These are phyloP conservation scores for Styphnolobium japonicum DNA, from an alignment of 306 rosid genomes.

Conservation along the genomic window DNA sequence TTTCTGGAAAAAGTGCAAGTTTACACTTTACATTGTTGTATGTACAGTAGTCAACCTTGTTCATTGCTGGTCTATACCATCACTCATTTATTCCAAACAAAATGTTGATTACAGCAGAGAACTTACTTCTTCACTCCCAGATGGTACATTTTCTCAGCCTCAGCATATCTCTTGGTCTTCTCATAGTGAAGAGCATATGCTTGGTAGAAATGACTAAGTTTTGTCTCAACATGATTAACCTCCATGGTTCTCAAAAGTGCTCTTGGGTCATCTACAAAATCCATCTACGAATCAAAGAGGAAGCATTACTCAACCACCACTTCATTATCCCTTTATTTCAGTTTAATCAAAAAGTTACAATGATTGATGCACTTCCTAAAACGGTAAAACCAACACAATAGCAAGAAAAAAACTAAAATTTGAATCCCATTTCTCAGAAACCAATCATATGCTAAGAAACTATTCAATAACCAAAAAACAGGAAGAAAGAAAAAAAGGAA, in stretches of 20 bases:
- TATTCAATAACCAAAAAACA: not conserved
- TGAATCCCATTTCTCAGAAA: conserved; percentile 16
- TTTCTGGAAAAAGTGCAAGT: too few relatives aligned
- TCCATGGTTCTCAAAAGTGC: conserved; percentile 70
- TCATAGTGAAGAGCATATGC: conserved; percentile 54
- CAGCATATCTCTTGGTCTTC: conserved; percentile 55
- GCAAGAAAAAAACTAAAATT: not conserved
- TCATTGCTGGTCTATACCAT: not conserved
- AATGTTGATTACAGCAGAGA: not conserved
- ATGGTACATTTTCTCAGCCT: conserved; percentile 43
- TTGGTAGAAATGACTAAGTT: conserved; percentile 70
- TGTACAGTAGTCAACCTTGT: too few relatives aligned
- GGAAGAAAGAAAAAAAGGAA: not conserved
- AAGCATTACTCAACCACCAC: not conserved
- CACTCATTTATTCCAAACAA: not conserved
- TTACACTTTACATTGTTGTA: too few relatives aligned
- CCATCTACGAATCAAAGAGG: conserved; percentile 61
- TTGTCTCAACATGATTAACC: conserved; percentile 64
- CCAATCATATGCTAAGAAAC: conserved; percentile 2
- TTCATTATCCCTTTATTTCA: not conserved
- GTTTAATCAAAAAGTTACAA: not conserved
- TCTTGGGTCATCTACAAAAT: conserved; percentile 68
- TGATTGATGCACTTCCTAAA: not conserved
- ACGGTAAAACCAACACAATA: not conserved
- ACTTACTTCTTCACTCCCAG: conserved; percentile 38